A percentile compares a stretch with the other conserved stretches of the same genome.
These are phyloP conservation scores for Calonectria honghensis DNA, from an alignment of 2,329 filamentous ascomycete genomes.

Conservation along the genomic window DNA sequence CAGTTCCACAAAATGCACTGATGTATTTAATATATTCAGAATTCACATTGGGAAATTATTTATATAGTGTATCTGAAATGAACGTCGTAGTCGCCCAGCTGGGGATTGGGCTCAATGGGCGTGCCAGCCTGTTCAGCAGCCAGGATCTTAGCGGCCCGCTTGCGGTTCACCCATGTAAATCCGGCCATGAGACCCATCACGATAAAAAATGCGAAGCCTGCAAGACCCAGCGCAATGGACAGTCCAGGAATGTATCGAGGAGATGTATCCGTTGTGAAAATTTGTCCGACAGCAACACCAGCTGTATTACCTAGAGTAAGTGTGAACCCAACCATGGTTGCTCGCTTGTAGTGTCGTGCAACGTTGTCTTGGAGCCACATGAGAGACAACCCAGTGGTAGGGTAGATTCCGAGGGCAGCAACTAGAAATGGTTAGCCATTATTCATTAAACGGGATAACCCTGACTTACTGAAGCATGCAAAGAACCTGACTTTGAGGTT, in stretches of 20 bases:
- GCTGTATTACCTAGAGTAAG: slow-evolving; percentile 68
- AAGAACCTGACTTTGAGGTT: slow-evolving; percentile 54
- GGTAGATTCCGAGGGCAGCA: slow-evolving; percentile 53
- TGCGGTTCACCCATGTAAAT: slow-evolving; percentile 54
- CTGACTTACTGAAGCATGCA: slow-evolving; percentile 41
- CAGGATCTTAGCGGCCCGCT: slow-evolving; percentile 48
- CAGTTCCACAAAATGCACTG: neutral
- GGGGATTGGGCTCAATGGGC: slow-evolving; percentile 47
- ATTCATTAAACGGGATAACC: too few relatives aligned
- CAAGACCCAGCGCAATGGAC: slow-evolving; percentile 54
- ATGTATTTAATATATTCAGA: neutral
- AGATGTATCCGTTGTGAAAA: slow-evolving; percentile 58
- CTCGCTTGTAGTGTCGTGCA: slow-evolving; percentile 67
- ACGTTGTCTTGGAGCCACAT: slow-evolving; percentile 69
- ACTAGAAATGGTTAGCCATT: slow-evolving; percentile 31
- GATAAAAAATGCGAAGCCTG: slow-evolving; percentile 50
- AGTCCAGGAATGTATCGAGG: slow-evolving; percentile 55
- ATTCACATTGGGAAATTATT: neutral
- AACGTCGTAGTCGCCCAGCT: slow-evolving; percentile 56
- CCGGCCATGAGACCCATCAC: slow-evolving; percentile 51
- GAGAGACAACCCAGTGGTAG: slow-evolving; percentile 62
- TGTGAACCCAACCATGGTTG: slow-evolving; percentile 66
- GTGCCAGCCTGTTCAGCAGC: slow-evolving; percentile 50
- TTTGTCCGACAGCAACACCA: slow-evolving; percentile 69
- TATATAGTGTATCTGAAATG: slow-evolving; percentile 51